Conservation (phyloP, 2,329 filamentous ascomycete genomes). For the Raffaelea deltoideospora region DNA sequence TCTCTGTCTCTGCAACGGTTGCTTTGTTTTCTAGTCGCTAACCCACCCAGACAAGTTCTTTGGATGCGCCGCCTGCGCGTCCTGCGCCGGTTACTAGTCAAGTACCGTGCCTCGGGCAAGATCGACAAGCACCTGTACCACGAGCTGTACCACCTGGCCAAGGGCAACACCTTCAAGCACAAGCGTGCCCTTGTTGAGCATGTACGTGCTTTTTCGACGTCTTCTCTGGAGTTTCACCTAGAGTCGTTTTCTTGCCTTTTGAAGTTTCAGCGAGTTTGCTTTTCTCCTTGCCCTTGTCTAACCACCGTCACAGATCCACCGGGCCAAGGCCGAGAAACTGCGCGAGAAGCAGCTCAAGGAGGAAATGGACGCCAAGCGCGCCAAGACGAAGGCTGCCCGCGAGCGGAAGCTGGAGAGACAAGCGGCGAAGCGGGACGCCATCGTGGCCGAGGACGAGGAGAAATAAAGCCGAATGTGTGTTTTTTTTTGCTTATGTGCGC, state of each 20-base stretch:
- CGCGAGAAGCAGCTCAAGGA: conserved; percentile 95
- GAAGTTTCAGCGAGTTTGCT: not conserved
- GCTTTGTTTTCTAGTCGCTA: not conserved
- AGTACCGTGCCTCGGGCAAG: conserved; percentile 99
- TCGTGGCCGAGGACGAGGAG: conserved; percentile 57
- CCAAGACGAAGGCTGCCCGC: conserved; percentile 99
- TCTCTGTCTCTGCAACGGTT: not conserved
- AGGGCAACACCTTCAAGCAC: conserved; percentile 99
- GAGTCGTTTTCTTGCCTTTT: conserved; percentile 1
- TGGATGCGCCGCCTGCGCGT: conserved; percentile 99
- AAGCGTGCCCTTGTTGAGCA: conserved; percentile 99
- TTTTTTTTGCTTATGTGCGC: too few species aligned
- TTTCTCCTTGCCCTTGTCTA: not conserved
- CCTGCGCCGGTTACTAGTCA: conserved; percentile 96
- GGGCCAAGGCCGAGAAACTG: conserved; percentile 98
- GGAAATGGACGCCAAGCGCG: conserved; percentile 99
- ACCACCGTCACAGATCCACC: conserved; percentile 74
- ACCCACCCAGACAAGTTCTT: conserved; percentile 59
- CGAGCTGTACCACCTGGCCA: conserved; percentile 99
- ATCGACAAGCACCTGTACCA: conserved; percentile 99
- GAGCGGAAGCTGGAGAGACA: conserved; percentile 94
- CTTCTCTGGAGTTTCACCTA: too few species aligned
- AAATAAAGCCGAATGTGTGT: too few species aligned
- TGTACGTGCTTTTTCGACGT: conserved; percentile 53
- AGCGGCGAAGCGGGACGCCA: conserved; percentile 75